Evolutionary conservation across 2,329 filamentous ascomycete genomes (phyloP).

Genomic region (Penicillium sp.): DNA sequence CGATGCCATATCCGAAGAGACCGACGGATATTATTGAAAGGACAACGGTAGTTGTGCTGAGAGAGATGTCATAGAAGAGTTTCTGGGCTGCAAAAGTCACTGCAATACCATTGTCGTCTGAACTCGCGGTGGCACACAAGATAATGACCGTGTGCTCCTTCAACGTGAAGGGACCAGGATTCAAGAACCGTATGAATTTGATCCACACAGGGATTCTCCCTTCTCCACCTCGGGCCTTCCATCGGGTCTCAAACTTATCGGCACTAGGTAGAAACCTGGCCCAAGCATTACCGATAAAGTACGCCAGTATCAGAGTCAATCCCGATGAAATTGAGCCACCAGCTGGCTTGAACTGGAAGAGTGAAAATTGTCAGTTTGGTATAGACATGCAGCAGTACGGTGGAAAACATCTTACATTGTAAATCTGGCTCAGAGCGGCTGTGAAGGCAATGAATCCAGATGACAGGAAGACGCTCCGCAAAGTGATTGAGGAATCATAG

Average conservation of each 20-base stretch:
- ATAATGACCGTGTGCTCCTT: conserved; percentile 59
- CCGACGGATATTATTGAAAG: conserved; percentile 57
- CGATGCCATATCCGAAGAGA: conserved; percentile 58
- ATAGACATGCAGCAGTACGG: background rate
- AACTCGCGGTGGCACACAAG: conserved; percentile 57
- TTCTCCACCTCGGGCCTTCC: conserved; percentile 47
- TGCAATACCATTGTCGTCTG: conserved; percentile 47
- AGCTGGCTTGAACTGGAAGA: conserved; percentile 57
- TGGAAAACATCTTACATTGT: conserved; percentile 42
- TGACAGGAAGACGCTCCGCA: conserved; percentile 55
- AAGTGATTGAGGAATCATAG: conserved; percentile 53
- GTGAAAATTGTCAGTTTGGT: background rate
- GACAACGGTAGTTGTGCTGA: conserved; percentile 51
- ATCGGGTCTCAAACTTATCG: conserved; percentile 51
- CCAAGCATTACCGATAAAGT: conserved; percentile 57
- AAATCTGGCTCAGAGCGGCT: conserved; percentile 59
- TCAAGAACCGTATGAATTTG: conserved; percentile 48
- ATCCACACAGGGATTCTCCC: conserved; percentile 50
- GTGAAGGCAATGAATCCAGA: conserved; percentile 55
- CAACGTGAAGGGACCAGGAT: conserved; percentile 54
- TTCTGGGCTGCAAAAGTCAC: conserved; percentile 52
- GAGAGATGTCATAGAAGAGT: conserved; percentile 54
- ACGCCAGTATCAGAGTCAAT: conserved; percentile 61
- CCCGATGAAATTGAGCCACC: conserved; percentile 48
- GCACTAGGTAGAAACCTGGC: conserved; percentile 53